Conservation (phyloP, 2,329 filamentous ascomycete genomes). For the Fusarium praegraminearum region DNA sequence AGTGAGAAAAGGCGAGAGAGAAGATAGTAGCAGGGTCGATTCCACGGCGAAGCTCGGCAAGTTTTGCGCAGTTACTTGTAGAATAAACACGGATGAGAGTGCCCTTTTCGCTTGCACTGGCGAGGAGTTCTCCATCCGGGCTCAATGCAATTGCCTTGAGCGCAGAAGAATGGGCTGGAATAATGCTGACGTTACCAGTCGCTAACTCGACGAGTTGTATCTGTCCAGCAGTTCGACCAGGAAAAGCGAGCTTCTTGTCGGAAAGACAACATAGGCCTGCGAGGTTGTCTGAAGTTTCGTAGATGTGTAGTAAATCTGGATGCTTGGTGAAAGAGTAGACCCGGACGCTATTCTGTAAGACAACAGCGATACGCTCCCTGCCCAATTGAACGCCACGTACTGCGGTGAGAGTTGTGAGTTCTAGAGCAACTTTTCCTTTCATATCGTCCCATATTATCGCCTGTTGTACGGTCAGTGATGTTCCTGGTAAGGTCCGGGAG, state of each 20-base stretch:
- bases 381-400: conserved; percentile 84
- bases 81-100: conserved; percentile 90
- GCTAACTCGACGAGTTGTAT: conserved; percentile 86
- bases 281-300: conserved; percentile 88
- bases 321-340: conserved; percentile 83
- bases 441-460: conserved; percentile 93
- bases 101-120: conserved; percentile 90
- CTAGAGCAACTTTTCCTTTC: conserved; percentile 76
- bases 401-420: conserved; percentile 84
- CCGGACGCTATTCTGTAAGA: conserved; percentile 83
- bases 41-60: conserved; percentile 88
- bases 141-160: conserved; percentile 85
- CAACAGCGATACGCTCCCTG: conserved; percentile 80
- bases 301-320: conserved; percentile 76
- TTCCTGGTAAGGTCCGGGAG: not conserved
- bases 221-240: conserved; percentile 87
- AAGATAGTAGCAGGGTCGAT: conserved; percentile 90
- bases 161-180: conserved; percentile 86
- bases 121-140: conserved; percentile 81
- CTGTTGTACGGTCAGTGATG: conserved; percentile 53
- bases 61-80: conserved; percentile 80
- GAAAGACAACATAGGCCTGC: conserved; percentile 84
- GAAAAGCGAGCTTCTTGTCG: conserved; percentile 80
- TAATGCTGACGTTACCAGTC: conserved; percentile 88
- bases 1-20: conserved; percentile 88